phyloP scores from a whole-genome alignment of 208 protist genomes.

The Kentomonas sorsogonicus region DNA sequence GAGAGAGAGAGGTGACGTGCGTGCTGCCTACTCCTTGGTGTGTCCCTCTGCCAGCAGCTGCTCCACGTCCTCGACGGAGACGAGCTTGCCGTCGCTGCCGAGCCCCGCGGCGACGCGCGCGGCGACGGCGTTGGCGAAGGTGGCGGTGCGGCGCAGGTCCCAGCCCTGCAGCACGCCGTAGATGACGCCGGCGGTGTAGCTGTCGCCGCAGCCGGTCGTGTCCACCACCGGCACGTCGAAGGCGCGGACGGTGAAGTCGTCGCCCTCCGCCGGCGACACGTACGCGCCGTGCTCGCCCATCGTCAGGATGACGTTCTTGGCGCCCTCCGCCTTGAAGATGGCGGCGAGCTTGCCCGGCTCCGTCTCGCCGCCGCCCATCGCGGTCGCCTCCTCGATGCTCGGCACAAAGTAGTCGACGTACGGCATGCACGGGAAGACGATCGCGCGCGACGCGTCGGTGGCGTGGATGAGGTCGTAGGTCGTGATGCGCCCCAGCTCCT shows the following conservation, averaged over 20 bases:
- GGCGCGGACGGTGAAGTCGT: constrained; percentile 17
- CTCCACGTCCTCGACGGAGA: constrained; percentile 14
- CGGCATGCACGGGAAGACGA: constrained; percentile 16
- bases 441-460: constrained; percentile 13
- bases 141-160: constrained; percentile 14
- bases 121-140: constrained; percentile 15
- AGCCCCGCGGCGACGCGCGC: constrained; percentile 20
- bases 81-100: constrained; percentile 18
- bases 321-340: constrained; percentile 16
- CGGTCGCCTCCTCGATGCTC: constrained; percentile 15
- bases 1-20: background rate
- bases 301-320: constrained; percentile 16
- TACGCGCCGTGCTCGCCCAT: constrained; percentile 16
- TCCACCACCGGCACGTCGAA: constrained; percentile 17
- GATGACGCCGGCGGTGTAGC: constrained; percentile 19
- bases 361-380: constrained; percentile 1
- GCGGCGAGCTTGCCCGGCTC: constrained; percentile 11
- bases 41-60: background rate
- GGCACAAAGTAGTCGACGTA: constrained; percentile 25
- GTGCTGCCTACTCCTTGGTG: background rate
- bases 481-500: constrained; percentile 15
- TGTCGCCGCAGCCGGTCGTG: constrained; percentile 20
- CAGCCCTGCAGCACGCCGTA: constrained; percentile 12
- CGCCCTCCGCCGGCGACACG: constrained; percentile 14
- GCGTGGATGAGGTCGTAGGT: constrained; percentile 22